Evolutionary conservation across 805 yeast genomes (phyloP).

Genomic region (Saccharomycopsis lassenensis): DNA sequence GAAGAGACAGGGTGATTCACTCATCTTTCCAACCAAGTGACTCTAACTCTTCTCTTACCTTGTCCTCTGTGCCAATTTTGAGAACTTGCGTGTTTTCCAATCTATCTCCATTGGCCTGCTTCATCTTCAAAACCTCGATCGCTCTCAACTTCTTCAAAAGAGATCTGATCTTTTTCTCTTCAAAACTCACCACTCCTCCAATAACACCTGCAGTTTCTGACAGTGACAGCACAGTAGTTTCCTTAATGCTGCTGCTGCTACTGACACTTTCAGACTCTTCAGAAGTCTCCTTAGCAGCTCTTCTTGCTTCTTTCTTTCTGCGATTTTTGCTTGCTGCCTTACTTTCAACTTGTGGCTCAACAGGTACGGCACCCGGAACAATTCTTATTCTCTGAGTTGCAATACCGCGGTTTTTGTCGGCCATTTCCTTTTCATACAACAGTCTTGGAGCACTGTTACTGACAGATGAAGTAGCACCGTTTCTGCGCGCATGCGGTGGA

Average conservation of each 20-base stretch:
- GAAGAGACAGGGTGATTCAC: too few relatives aligned
- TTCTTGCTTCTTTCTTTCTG: conserved; percentile 62
- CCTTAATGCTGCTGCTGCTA: conserved; percentile 13
- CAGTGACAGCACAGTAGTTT: conserved; percentile 1
- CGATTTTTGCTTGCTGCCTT: conserved; percentile 64
- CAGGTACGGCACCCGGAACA: conserved; percentile 48
- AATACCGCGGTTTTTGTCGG: conserved; percentile 20
- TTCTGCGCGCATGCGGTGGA: conserved; percentile 86
- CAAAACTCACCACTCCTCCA: conserved; percentile 60
- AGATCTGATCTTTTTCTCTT: conserved; percentile 87
- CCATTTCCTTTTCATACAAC: conserved; percentile 47
- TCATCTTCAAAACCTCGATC: conserved; percentile 80
- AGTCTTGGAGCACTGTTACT: conserved; percentile 33
- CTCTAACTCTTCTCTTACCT: conserved; percentile 63
- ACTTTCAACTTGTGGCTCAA: conserved; percentile 34
- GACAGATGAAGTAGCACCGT: conserved; percentile 23
- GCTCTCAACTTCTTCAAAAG: conserved; percentile 89
- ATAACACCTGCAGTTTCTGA: conserved; percentile 24
- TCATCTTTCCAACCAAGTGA: conserved; percentile 61
- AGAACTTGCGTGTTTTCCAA: conserved; percentile 88
- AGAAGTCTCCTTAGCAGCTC: conserved; percentile 22
- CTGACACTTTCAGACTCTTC: conserved; percentile 14
- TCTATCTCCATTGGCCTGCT: conserved; percentile 72
- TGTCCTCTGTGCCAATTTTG: conserved; percentile 79
- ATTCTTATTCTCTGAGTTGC: conserved; percentile 26